Evolutionary conservation across 2,329 filamentous ascomycete species (phyloP).

Genomic region (Nemania abortiva): DNA sequence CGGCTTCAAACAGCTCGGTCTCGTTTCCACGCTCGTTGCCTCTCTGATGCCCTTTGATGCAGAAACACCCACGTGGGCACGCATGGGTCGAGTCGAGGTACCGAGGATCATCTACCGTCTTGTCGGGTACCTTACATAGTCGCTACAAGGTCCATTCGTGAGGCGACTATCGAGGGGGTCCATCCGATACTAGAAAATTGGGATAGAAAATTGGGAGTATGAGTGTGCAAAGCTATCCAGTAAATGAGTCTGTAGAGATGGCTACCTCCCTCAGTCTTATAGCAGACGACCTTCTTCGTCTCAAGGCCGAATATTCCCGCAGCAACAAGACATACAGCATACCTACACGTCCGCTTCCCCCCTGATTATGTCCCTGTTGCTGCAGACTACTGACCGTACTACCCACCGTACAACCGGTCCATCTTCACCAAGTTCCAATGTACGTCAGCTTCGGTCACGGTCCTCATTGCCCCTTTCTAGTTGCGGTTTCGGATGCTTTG

Average conservation of each 20-base stretch:
- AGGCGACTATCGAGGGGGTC: not conserved
- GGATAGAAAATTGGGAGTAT: not conserved
- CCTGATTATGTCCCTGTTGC: not conserved
- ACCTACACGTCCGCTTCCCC: not conserved
- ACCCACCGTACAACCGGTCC: not conserved
- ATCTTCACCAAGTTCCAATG: not conserved
- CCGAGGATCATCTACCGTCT: constrained; percentile 12
- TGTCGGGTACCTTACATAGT: not conserved
- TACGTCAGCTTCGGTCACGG: constrained; percentile 6
- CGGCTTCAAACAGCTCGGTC: not conserved
- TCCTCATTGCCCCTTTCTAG: constrained; percentile 1
- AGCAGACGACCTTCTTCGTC: not conserved
- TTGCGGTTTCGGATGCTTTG: constrained; percentile 5
- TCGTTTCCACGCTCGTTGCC: not conserved
- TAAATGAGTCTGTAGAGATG: not conserved
- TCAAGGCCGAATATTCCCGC: not conserved
- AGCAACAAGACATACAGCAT: not conserved
- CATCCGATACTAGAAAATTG: not conserved
- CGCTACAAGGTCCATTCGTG: not conserved
- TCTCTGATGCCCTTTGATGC: not conserved
- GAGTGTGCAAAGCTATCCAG: not conserved
- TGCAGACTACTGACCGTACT: not conserved
- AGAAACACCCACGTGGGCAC: not conserved
- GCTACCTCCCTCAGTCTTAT: not conserved
- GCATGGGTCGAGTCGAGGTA: not conserved